Evolutionary conservation across 129 eudicot species (phyloP).

Genomic region (Gnaphalium uliginosum): DNA sequence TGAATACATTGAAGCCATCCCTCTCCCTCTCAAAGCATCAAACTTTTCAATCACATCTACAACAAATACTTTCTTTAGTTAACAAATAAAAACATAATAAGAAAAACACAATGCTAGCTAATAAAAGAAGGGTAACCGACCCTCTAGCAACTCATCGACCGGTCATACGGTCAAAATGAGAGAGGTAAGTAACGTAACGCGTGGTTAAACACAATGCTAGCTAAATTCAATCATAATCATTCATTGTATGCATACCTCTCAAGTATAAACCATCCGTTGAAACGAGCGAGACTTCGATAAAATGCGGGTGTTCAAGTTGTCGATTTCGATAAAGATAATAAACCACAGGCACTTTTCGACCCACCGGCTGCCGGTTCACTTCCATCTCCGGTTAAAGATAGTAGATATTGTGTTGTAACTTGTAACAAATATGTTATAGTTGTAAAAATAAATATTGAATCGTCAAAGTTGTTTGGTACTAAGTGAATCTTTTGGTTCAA

Average conservation of each 20-base stretch:
- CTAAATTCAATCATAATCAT: background rate
- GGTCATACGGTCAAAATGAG: too few species aligned
- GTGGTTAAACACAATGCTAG: slow-evolving; percentile 4
- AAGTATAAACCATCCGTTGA: slow-evolving; percentile 74
- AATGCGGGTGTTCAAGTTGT: slow-evolving; percentile 89
- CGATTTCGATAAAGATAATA: slow-evolving; percentile 73
- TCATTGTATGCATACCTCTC: slow-evolving; percentile 48
- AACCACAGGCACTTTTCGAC: slow-evolving; percentile 61
- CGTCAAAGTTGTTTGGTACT: slow-evolving; percentile 21
- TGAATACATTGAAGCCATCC: slow-evolving; percentile 80
- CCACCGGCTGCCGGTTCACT: slow-evolving; percentile 16
- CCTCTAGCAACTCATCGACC: too few species aligned
- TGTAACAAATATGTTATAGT: background rate
- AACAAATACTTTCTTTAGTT: background rate
- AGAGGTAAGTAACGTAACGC: too few species aligned
- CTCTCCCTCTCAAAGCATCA: slow-evolving; percentile 74
- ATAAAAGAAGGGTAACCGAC: too few species aligned
- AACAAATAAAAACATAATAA: background rate
- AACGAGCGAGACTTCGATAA: slow-evolving; percentile 68
- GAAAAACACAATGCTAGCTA: slow-evolving; percentile 1
- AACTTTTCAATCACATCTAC: slow-evolving; percentile 79
- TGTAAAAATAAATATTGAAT: background rate
- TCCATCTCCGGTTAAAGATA: slow-evolving; percentile 47
- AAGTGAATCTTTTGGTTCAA: slow-evolving; percentile 24
- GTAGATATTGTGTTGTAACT: background rate